phyloP scores from a whole-genome alignment of 176 grass and related monocot genomes.

The Cenchrus purpureus region DNA sequence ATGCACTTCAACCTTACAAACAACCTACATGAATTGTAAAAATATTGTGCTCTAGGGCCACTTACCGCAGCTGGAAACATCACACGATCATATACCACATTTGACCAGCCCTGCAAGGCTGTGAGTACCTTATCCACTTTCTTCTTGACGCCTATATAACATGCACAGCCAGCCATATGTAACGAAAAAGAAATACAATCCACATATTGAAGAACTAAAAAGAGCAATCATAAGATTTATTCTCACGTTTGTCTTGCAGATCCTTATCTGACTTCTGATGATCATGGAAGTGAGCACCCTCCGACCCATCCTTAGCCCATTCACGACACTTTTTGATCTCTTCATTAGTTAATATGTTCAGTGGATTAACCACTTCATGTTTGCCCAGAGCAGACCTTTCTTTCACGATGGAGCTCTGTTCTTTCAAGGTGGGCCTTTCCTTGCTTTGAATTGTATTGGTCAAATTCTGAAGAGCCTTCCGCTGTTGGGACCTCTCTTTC shows the following conservation, averaged over 20 bases:
- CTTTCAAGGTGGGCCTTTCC: slow-evolving; percentile 45
- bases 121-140: slow-evolving; percentile 57
- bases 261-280: slow-evolving; percentile 53
- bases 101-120: slow-evolving; percentile 49
- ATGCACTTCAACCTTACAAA: slow-evolving; percentile 11
- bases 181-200: neutral
- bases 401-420: slow-evolving; percentile 40
- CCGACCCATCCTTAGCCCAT: slow-evolving; percentile 71
- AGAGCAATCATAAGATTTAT: slow-evolving; percentile 1
- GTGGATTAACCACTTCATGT: slow-evolving; percentile 22
- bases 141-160: slow-evolving; percentile 64
- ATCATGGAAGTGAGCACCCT: slow-evolving; percentile 56
- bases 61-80: slow-evolving; percentile 56
- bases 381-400: slow-evolving; percentile 37
- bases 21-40: neutral
- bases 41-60: neutral
- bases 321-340: slow-evolving; percentile 55
- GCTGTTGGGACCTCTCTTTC: slow-evolving; percentile 14
- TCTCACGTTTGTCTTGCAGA: slow-evolving; percentile 51
- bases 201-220: neutral
- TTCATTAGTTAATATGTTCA: slow-evolving; percentile 51
- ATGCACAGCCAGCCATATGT: slow-evolving; percentile 9
- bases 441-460: slow-evolving; percentile 49
- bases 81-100: slow-evolving; percentile 37
- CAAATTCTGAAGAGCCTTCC: slow-evolving; percentile 45